phyloP scores from a whole-genome alignment of 2,329 filamentous ascomycete genomes.

The Periconia sp. region DNA sequence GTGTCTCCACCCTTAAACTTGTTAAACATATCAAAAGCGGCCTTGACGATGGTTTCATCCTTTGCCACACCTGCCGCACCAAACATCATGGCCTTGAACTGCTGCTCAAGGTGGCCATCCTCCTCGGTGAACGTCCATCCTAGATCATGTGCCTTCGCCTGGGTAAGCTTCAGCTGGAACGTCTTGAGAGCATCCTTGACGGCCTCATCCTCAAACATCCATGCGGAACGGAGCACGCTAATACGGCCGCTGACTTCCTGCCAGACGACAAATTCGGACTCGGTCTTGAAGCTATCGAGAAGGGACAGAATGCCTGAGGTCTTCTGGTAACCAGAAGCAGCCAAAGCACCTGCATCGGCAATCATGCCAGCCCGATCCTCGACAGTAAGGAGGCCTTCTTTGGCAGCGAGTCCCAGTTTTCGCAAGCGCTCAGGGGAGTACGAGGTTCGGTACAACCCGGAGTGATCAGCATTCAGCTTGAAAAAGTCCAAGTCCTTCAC shows the following conservation, averaged over 20 bases:
- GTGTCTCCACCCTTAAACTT: slow-evolving; percentile 82
- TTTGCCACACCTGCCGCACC: slow-evolving; percentile 80
- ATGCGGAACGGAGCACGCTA: slow-evolving; percentile 78
- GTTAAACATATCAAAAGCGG: slow-evolving; percentile 87
- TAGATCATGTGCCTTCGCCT: slow-evolving; percentile 80
- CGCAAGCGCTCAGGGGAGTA: slow-evolving; percentile 83
- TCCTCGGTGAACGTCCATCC: slow-evolving; percentile 87
- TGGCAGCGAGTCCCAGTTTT: slow-evolving; percentile 88
- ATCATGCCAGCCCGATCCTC: slow-evolving; percentile 93
- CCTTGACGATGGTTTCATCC: slow-evolving; percentile 77
- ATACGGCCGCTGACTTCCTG: slow-evolving; percentile 85
- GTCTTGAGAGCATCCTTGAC: slow-evolving; percentile 77
- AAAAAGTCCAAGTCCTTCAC: slow-evolving; percentile 84
- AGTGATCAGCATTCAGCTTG: slow-evolving; percentile 96
- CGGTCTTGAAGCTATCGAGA: slow-evolving; percentile 79
- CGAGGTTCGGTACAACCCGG: slow-evolving; percentile 87
- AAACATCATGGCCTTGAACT: slow-evolving; percentile 93
- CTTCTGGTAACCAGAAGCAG: slow-evolving; percentile 89
- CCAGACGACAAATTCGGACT: slow-evolving; percentile 93
- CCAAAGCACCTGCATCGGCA: slow-evolving; percentile 87
- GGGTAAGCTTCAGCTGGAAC: slow-evolving; percentile 81
- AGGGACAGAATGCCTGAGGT: slow-evolving; percentile 87
- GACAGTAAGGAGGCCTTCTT: slow-evolving; percentile 77
- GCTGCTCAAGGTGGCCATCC: slow-evolving; percentile 89
- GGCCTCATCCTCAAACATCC: slow-evolving; percentile 83